Evolutionary conservation across 331 rosid genomes (phyloP).

Genomic region (Telfairia occidentalis): DNA sequence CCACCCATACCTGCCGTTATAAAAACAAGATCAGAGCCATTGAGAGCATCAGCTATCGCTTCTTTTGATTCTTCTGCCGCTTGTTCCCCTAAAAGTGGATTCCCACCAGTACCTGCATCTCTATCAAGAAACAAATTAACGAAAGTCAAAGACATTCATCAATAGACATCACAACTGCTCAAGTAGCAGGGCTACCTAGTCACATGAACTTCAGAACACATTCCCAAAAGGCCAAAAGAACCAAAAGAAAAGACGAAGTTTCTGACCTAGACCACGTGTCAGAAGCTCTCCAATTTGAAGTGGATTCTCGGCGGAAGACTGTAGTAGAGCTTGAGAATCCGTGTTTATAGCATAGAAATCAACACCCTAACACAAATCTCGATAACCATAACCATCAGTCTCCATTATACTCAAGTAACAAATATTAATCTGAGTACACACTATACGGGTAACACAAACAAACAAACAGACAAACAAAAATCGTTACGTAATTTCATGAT

Average conservation of each 20-base stretch:
- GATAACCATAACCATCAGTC: constrained; percentile 24
- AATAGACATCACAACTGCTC: background rate
- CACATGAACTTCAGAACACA: background rate
- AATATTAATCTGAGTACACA: background rate
- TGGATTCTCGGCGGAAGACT: constrained; percentile 76
- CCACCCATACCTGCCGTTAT: constrained; percentile 99
- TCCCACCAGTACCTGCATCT: constrained; percentile 90
- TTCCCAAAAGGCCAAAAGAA: background rate
- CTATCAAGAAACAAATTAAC: constrained; percentile 37
- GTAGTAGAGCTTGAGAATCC: constrained; percentile 73
- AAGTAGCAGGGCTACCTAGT: background rate
- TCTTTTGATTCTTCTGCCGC: constrained; percentile 97
- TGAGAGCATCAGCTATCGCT: constrained; percentile 58
- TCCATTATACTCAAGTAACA: constrained; percentile 16
- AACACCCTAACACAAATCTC: constrained; percentile 46
- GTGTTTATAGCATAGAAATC: constrained; percentile 93
- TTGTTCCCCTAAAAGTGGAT: constrained; percentile 89
- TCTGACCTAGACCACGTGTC: constrained; percentile 86
- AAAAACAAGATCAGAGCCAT: constrained; percentile 89
- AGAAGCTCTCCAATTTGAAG: constrained; percentile 88
- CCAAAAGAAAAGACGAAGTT: background rate
- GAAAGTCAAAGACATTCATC: constrained; percentile 7
- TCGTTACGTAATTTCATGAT: background rate
- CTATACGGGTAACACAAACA: background rate
- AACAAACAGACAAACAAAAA: too few species aligned